Evolutionary conservation across 805 yeast genomes (phyloP).

Genomic region (Metschnikowia picachoensis): DNA sequence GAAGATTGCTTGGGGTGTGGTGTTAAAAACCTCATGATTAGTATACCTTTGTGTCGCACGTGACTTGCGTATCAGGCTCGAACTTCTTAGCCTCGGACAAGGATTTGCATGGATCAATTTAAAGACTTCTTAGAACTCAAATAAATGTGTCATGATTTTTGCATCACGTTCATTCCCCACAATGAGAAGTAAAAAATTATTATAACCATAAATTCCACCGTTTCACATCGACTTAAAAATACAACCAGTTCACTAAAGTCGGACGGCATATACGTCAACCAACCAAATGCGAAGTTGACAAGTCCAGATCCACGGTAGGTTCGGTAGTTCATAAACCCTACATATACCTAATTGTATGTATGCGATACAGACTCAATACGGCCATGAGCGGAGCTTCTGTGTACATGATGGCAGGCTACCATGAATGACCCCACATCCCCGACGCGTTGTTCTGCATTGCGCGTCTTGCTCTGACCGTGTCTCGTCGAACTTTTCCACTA

Average conservation of each 20-base stretch:
- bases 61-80: too few species aligned
- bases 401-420: too few species aligned
- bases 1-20: too few species aligned
- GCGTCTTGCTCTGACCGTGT: neutral
- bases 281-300: constrained; percentile 11
- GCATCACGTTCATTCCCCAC: too few species aligned
- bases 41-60: too few species aligned
- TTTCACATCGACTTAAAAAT: neutral
- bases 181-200: too few species aligned
- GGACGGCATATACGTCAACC: constrained; percentile 5
- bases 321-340: neutral
- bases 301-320: neutral
- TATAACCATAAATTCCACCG: neutral
- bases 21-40: too few species aligned
- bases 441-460: neutral
- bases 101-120: too few species aligned
- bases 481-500: constrained; percentile 10
- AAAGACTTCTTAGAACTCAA: too few species aligned
- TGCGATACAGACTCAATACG: neutral
- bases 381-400: too few species aligned
- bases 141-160: too few species aligned
- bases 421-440: neutral
- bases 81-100: too few species aligned
- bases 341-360: constrained; percentile 3
- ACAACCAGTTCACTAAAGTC: neutral